Evolutionary conservation across 2,329 filamentous ascomycete species (phyloP).

Genomic region (Colletotrichum endophyticum): DNA sequence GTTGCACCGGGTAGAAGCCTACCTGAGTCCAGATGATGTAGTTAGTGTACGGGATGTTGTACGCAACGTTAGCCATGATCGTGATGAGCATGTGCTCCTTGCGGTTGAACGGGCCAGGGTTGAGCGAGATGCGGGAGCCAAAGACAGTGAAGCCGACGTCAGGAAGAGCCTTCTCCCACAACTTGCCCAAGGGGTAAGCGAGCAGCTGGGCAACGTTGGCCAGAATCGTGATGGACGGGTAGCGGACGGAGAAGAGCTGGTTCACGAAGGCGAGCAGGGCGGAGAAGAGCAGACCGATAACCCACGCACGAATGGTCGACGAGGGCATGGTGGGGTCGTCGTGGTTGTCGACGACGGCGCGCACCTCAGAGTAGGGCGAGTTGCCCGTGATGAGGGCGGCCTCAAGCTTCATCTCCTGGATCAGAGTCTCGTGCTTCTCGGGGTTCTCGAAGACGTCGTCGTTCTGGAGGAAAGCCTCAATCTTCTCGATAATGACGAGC

Average conservation of each 20-base stretch:
- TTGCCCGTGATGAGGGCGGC: slow-evolving; percentile 35
- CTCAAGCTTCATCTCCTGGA: slow-evolving; percentile 38
- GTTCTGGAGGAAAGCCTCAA: slow-evolving; percentile 40
- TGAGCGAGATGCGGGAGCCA: slow-evolving; percentile 42
- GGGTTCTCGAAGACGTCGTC: slow-evolving; percentile 37
- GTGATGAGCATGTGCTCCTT: slow-evolving; percentile 60
- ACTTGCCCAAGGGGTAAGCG: slow-evolving; percentile 38
- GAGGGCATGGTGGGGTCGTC: slow-evolving; percentile 39
- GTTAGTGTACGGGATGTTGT: slow-evolving; percentile 45
- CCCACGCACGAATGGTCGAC: slow-evolving; percentile 41
- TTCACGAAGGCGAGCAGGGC: slow-evolving; percentile 36
- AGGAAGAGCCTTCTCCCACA: slow-evolving; percentile 38
- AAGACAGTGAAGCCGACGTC: slow-evolving; percentile 34
- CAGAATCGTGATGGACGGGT: slow-evolving; percentile 39
- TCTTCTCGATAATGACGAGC: slow-evolving; percentile 38
- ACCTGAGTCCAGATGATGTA: slow-evolving; percentile 49
- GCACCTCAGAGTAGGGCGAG: slow-evolving; percentile 39
- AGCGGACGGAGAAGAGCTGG: slow-evolving; percentile 41
- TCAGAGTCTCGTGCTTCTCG: slow-evolving; percentile 36
- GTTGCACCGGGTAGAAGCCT: neutral
- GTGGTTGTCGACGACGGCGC: slow-evolving; percentile 44
- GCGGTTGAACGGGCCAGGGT: slow-evolving; percentile 54
- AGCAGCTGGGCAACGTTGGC: slow-evolving; percentile 42
- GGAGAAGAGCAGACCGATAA: slow-evolving; percentile 36
- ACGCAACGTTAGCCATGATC: slow-evolving; percentile 59